Evolutionary conservation across 2,329 filamentous ascomycete genomes (phyloP), one percentile per base, ranked within the genome.

Genomic region (Pseudopithomyces maydicus): DNA sequence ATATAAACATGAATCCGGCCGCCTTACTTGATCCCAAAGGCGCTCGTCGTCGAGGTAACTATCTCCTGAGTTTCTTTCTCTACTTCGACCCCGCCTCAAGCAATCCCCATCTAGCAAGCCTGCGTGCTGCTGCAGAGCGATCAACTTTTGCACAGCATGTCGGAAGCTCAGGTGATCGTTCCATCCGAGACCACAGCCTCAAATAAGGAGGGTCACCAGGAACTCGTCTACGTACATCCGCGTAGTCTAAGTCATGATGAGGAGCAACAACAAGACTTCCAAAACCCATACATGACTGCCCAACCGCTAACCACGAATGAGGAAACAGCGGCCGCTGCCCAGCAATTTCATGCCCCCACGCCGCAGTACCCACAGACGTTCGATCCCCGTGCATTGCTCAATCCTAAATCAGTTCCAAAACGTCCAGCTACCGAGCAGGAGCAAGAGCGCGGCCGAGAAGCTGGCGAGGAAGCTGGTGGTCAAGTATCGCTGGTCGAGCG

Each of bases 401-500:
- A 76, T 47, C 74, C 74, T 2, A 72, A 67, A 47, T 61, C 70
- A 8, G 52, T 65, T 2, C 45, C 67, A 14, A 76, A 75, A 55
- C 72, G 73, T 6, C 66, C 73, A 36, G 72, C 69, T 1, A 59
- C 64, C 6, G 61, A 64, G 29, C 55, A 51, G 22, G 65, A 65
- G 6, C 29, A 42, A 19, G 66, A 72, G 22, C 63, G 67, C 22
- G 70, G 68, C 46, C 60, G 65, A 39, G 61, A 66, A 4, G 11
- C 14, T 11, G 66, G 69, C 7, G 52, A 58, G 12, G 57, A 58
- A 17, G 63, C 56, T 29, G 38, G 53, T 15, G 84, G 85, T 23
- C 82, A 86, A 63, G 81, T 83, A 10, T 77, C 78, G 54, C 85
- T 92, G 78, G 85, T 96, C 44, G 91, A 96, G 74, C 84, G 86